phyloP scores from a whole-genome alignment of 768 basidiomycete species.

The Phanerodontia chrysosporium region DNA sequence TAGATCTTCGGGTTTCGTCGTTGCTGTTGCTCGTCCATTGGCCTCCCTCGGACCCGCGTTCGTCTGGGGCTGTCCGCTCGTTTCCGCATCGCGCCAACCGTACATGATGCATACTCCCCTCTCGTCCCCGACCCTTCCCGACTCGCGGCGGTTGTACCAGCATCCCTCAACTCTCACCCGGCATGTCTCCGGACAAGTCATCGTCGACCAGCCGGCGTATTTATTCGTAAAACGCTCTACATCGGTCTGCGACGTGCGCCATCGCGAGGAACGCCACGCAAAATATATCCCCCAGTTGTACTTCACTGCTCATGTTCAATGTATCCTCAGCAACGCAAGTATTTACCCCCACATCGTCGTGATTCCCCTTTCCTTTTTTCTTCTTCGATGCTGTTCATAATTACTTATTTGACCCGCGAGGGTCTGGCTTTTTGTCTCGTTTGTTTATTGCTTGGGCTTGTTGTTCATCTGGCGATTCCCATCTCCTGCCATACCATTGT shows the following conservation, averaged over 20 bases:
- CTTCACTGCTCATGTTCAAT: slow-evolving; percentile 7
- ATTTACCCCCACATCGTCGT: slow-evolving; percentile 11
- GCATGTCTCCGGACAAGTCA: slow-evolving; percentile 1
- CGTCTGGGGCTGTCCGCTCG: slow-evolving; percentile 2
- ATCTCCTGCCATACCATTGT: slow-evolving; percentile 1
- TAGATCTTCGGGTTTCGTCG: slow-evolving; percentile 4
- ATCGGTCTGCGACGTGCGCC: slow-evolving; percentile 10
- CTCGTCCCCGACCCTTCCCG: slow-evolving; percentile 1
- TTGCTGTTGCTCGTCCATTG: neutral
- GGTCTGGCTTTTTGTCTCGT: slow-evolving; percentile 4
- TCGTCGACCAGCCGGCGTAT: slow-evolving; percentile 7
- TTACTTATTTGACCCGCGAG: slow-evolving; percentile 9
- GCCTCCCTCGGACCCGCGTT: slow-evolving; percentile 4
- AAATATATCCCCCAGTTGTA: slow-evolving; percentile 10
- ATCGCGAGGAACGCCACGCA: slow-evolving; percentile 11
- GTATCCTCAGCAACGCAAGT: slow-evolving; percentile 13
- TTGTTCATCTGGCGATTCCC: neutral
- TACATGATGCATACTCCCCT: slow-evolving; percentile 1
- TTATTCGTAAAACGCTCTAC: slow-evolving; percentile 14
- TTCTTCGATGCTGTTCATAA: slow-evolving; percentile 4
- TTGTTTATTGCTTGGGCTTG: slow-evolving; percentile 14
- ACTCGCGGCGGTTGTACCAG: slow-evolving; percentile 10
- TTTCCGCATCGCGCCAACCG: slow-evolving; percentile 1
- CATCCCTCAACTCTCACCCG: neutral
- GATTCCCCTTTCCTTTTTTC: neutral